Percentiles rank a stretch among this genome's conserved stretches.
These are phyloP conservation scores for Licmophora abbreviata DNA, from an alignment of 108 stramenopile genomes.

Conservation along the genomic window DNA sequence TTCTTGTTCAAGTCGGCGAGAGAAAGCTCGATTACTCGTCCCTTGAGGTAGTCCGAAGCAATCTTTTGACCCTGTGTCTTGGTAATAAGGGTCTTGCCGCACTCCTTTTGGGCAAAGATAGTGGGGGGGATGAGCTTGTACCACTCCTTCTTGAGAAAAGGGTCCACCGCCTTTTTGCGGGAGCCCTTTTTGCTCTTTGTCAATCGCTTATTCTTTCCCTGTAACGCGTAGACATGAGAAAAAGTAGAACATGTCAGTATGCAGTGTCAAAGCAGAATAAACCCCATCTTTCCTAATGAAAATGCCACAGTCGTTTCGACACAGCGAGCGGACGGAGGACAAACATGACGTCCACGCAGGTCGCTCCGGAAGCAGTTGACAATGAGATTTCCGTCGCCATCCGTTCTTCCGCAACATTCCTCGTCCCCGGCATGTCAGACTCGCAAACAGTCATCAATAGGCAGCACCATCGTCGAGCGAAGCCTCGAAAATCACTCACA, in stretches of 20 bases:
- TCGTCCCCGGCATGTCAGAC: too few relatives aligned
- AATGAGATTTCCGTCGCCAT: too few relatives aligned
- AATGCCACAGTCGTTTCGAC: too few relatives aligned
- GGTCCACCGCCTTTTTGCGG: conserved; percentile 93
- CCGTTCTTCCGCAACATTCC: too few relatives aligned
- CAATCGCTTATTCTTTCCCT: conserved; percentile 98
- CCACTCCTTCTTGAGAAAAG: conserved; percentile 99
- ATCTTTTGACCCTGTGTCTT: conserved; percentile 97
- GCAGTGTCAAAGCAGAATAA: too few relatives aligned
- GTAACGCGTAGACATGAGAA: conserved; percentile 16
- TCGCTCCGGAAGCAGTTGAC: too few relatives aligned
- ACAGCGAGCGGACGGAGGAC: too few relatives aligned
- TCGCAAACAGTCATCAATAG: too few relatives aligned
- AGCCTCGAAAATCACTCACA: too few relatives aligned
- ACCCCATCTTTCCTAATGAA: too few relatives aligned
- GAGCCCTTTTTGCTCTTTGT: conserved; percentile 92
- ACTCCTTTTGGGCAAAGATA: conserved; percentile 90
- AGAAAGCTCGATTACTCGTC: conserved; percentile 95
- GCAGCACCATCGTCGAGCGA: too few relatives aligned
- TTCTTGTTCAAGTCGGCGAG: conserved; percentile 97
- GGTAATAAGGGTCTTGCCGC: conserved; percentile 98
- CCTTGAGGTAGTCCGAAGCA: conserved; percentile 96
- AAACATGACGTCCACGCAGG: too few relatives aligned
- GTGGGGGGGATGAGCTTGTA: conserved; percentile 98
- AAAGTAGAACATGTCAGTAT: conserved; percentile 4